A percentile compares a stretch with the other conserved stretches of the same genome.
Conservation (phyloP, 176 grass and related monocot species). For the Musa schizocarpa region DNA sequence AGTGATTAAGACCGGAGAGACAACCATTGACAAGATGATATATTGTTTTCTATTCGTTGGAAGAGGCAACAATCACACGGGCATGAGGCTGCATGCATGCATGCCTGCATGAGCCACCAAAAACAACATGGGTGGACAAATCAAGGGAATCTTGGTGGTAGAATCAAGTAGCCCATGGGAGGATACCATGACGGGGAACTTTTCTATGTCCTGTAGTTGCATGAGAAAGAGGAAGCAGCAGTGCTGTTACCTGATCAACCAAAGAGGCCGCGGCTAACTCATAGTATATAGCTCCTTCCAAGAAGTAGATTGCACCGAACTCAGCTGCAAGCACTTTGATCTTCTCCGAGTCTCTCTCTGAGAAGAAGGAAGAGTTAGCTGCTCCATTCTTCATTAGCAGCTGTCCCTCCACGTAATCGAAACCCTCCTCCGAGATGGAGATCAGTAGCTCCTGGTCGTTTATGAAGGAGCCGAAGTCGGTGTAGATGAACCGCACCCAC, state of each 20-base stretch:
- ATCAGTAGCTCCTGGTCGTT: conserved; percentile 9
- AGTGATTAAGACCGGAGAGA: neutral
- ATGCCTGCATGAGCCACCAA: too few species aligned
- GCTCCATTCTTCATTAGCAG: neutral
- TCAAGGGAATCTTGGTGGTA: too few species aligned
- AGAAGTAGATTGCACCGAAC: neutral
- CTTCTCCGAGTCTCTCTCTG: neutral
- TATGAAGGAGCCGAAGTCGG: neutral
- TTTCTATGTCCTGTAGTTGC: too few species aligned
- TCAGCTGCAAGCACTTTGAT: neutral
- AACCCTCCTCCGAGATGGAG: neutral
- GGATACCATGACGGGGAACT: too few species aligned
- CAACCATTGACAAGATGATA: neutral
- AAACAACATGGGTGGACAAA: too few species aligned
- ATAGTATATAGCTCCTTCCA: conserved; percentile 17
- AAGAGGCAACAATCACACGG: too few species aligned
- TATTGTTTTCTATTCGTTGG: neutral
- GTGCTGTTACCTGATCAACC: conserved; percentile 1
- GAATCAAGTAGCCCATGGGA: too few species aligned
- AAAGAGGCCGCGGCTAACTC: neutral
- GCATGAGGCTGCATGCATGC: too few species aligned
- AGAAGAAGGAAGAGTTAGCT: conserved; percentile 4
- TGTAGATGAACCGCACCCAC: conserved; percentile 19
- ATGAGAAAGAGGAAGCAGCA: too few species aligned
- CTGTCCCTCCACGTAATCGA: conserved; percentile 17